Evolutionary conservation across 2,329 filamentous ascomycete genomes (phyloP), one percentile per base, ranked within the genome.

Genomic region (Neobulgaria alba): DNA sequence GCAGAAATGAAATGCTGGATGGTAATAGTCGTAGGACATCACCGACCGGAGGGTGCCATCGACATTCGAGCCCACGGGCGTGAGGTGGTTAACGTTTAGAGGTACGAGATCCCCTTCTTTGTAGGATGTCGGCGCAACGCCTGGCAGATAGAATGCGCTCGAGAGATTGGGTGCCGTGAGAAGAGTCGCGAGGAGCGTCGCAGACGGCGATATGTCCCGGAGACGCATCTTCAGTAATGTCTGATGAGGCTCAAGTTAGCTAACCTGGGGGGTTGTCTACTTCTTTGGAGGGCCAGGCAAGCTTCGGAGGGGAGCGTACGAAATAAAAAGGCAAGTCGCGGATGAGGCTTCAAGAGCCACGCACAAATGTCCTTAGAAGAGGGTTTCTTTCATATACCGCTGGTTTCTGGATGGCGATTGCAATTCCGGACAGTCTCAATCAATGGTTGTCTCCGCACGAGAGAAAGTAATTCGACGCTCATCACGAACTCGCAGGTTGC

Each of bases 1-100:
- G 64, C 92, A 98, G 69, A 95, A 95, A 58, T 85, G 79, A 64
- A 98, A 94, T 3, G 75, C 75, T 4, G 80, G 76, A 55, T 92
- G 79, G 62, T 98, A 98, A 70, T 98, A 96, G 65, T 96, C 90
- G 71, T 85, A 98, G 3, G 90, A 85, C 56, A 96, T 81, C 40
- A 95, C 82, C n/a, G 89, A 93, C 61, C 88, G 86, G 30, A 96
- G 72, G 54, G 87, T 82, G 18, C 82, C 76, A 63, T 95, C 87
- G 49, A 77, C 73, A 45, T 77, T 72, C 31, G 84, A 83, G 33
- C 87, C 79, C 33, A 89, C 79, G 3, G 92, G 90, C 31, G 86
- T 92, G 56, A 98, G 82, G 60, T 82, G 82, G 67, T 98, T 98
- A 63, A 98, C 92, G 57, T 85, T 82, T 36, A 98, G 75, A 17